Conservation (phyloP, 495 filamentous ascomycete species). For the Neohortaea acidophila region DNA sequence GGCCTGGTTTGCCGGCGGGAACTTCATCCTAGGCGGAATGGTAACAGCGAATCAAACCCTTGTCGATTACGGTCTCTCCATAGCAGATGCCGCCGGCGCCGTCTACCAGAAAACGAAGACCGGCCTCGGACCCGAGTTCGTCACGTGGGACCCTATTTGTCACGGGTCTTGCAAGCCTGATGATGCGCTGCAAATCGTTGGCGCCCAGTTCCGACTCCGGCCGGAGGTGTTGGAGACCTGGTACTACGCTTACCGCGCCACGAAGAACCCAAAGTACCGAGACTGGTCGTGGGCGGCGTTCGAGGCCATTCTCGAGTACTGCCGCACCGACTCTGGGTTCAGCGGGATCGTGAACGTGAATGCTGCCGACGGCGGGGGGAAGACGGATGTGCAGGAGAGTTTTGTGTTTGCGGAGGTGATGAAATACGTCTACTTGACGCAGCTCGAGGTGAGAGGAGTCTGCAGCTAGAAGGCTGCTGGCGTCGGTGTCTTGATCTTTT, state of each 20-base stretch:
- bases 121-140: constrained; percentile 3
- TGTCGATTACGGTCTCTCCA: constrained; percentile 51
- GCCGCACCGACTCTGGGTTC: constrained; percentile 8
- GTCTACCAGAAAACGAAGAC: constrained; percentile 7
- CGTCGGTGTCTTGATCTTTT: too few relatives aligned
- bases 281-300: constrained; percentile 15
- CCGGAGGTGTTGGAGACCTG: constrained; percentile 16
- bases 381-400: constrained; percentile 12
- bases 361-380: constrained; percentile 8
- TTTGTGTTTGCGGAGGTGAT: constrained; percentile 11
- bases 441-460: constrained; percentile 8
- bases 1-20: constrained; percentile 71
- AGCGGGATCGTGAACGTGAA: constrained; percentile 10
- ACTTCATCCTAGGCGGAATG: constrained; percentile 68
- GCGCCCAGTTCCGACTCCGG: constrained; percentile 7
- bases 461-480: too few relatives aligned
- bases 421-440: constrained; percentile 15
- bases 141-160: constrained; percentile 4
- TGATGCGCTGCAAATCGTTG: constrained; percentile 7
- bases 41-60: constrained; percentile 48
- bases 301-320: constrained; percentile 4
- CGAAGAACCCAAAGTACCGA: constrained; percentile 12
- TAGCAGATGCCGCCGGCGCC: constrained; percentile 6
- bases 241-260: constrained; percentile 17
- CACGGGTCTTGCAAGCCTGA: constrained; percentile 1